Percentiles rank a stretch among this genome's conserved stretches.
Evolutionary conservation across 441 rosid species (phyloP).

Genomic region (Erysimum pusillum): DNA sequence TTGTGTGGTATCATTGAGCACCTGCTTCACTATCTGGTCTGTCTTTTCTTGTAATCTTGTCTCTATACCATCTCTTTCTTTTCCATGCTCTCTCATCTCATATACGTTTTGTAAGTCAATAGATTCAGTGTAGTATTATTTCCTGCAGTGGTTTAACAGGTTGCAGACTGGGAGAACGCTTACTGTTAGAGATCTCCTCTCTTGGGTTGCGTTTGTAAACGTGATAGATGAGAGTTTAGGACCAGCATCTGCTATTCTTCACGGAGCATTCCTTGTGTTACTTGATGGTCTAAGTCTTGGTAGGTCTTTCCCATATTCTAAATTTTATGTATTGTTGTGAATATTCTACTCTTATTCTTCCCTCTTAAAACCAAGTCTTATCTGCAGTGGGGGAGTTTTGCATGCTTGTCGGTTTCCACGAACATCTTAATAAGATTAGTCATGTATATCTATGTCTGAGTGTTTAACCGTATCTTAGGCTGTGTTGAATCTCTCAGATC

Average conservation of each 20-base stretch:
- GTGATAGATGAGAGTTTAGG: constrained; percentile 66
- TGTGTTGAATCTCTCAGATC: not conserved
- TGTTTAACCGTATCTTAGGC: not conserved
- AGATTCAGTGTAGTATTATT: too few species aligned
- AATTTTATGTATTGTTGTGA: not conserved
- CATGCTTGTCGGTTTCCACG: not conserved
- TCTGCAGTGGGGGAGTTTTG: constrained; percentile 1
- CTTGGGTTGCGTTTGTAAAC: constrained; percentile 88
- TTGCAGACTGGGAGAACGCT: constrained; percentile 85
- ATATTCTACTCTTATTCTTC: constrained; percentile 6
- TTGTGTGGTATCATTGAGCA: constrained; percentile 11
- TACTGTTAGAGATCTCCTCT: constrained; percentile 95
- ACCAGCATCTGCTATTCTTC: constrained; percentile 72
- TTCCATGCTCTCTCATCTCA: constrained; percentile 16
- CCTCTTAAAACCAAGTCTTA: not conserved
- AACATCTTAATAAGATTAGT: not conserved
- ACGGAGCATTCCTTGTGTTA: constrained; percentile 95
- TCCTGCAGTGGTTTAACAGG: constrained; percentile 85
- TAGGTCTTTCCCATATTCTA: constrained; percentile 42
- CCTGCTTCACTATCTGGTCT: constrained; percentile 16
- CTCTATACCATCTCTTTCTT: constrained; percentile 12
- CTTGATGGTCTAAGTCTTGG: constrained; percentile 97
- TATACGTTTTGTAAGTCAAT: too few species aligned
- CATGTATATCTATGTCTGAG: not conserved
- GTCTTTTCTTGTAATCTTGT: not conserved